These are phyloP conservation scores for Psilocybe subaeruginosa DNA, from an alignment of 768 basidiomycete genomes.

Conservation along the genomic window DNA sequence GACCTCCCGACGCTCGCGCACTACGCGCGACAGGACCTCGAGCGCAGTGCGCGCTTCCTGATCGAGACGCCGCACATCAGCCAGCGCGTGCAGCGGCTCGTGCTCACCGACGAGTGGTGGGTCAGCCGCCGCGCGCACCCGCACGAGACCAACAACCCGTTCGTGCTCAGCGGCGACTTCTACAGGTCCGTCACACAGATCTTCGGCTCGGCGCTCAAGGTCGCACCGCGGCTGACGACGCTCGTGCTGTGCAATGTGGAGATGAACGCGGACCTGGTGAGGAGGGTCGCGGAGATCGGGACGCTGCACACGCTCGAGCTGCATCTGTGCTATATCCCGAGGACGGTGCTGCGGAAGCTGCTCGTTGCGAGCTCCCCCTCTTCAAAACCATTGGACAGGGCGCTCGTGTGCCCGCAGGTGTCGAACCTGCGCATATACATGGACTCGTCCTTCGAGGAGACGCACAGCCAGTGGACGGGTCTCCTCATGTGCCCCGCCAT, in stretches of 20 bases:
- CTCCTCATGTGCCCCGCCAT: slow-evolving; percentile 24
- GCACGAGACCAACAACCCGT: slow-evolving; percentile 23
- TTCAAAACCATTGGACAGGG: not conserved
- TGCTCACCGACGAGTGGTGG: slow-evolving; percentile 26
- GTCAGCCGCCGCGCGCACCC: slow-evolving; percentile 21
- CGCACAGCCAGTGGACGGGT: slow-evolving; percentile 25
- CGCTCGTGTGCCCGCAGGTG: slow-evolving; percentile 14
- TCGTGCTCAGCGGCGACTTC: slow-evolving; percentile 19
- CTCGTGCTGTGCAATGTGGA: slow-evolving; percentile 23
- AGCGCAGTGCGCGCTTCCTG: slow-evolving; percentile 20
- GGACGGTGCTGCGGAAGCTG: slow-evolving; percentile 13
- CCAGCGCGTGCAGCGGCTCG: slow-evolving; percentile 19
- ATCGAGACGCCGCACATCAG: slow-evolving; percentile 16
- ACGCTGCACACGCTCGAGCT: slow-evolving; percentile 25
- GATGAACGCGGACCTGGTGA: slow-evolving; percentile 18
- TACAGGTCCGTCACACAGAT: slow-evolving; percentile 19
- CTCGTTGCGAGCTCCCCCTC: no score
- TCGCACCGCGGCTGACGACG: slow-evolving; percentile 15
- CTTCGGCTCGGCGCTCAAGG: slow-evolving; percentile 17
- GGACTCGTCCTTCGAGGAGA: slow-evolving; percentile 24
- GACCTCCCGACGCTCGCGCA: slow-evolving; percentile 22
- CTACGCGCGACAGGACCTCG: slow-evolving; percentile 16
- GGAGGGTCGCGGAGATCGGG: slow-evolving; percentile 17
- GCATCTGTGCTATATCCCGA: slow-evolving; percentile 21
- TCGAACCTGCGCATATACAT: slow-evolving; percentile 22